Evolutionary conservation across 2,329 filamentous ascomycete species (phyloP).

Genomic region (Trichoderma koningii): DNA sequence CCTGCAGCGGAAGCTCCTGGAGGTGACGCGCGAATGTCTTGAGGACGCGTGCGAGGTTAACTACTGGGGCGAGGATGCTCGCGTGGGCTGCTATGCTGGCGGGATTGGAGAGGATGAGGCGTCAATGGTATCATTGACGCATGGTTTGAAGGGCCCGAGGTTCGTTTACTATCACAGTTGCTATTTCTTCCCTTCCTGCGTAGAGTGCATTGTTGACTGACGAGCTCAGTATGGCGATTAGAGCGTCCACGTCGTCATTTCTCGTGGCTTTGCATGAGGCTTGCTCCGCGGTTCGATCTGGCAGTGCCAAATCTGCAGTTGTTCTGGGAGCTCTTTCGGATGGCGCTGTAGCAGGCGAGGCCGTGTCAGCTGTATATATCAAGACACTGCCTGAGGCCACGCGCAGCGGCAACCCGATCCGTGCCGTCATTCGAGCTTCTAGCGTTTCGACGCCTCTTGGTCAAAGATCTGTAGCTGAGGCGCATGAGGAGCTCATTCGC

Average conservation of each 20-base stretch:
- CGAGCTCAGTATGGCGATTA: not conserved
- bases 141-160: constrained; percentile 21
- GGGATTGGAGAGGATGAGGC: constrained; percentile 34
- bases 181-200: not conserved
- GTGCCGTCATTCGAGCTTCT: constrained; percentile 38
- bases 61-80: constrained; percentile 32
- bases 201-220: not conserved
- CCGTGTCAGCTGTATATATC: constrained; percentile 43
- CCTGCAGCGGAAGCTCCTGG: constrained; percentile 35
- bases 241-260: not conserved
- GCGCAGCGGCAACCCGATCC: constrained; percentile 44
- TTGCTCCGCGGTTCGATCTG: constrained; percentile 20
- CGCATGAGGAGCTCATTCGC: constrained; percentile 11
- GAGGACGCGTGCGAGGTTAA: constrained; percentile 35
- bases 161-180: not conserved
- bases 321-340: not conserved
- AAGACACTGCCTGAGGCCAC: constrained; percentile 47
- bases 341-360: constrained; percentile 37
- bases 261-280: constrained; percentile 25
- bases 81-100: constrained; percentile 38
- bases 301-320: constrained; percentile 19
- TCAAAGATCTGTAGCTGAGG: not conserved
- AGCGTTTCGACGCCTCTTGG: constrained; percentile 36
- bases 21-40: constrained; percentile 33
- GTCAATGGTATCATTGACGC: constrained; percentile 8